A percentile compares a stretch with the other conserved stretches of the same genome.
These are phyloP conservation scores for Rheum nobile DNA, from an alignment of 148 eudicot species.

Conservation along the genomic window DNA sequence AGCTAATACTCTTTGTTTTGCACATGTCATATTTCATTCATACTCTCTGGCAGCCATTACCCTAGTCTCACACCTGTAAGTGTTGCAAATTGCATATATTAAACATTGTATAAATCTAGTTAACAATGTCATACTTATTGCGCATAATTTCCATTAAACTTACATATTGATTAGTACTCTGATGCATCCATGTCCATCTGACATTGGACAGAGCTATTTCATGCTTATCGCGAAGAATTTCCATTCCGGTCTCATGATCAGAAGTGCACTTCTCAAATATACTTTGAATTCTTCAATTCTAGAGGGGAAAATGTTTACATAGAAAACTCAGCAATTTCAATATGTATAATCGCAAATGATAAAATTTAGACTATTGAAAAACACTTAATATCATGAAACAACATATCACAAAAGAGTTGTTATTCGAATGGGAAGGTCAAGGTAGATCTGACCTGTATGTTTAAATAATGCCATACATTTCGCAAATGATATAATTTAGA, in stretches of 20 bases:
- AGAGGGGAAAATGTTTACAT: slow-evolving; percentile 6
- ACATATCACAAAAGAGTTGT: background rate
- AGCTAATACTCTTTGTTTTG: no score
- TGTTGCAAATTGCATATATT: no score
- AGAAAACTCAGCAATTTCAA: slow-evolving; percentile 4
- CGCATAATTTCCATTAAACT: no score
- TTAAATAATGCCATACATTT: slow-evolving; percentile 90
- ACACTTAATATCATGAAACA: background rate
- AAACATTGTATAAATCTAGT: no score
- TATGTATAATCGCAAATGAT: background rate
- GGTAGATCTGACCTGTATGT: slow-evolving; percentile 56
- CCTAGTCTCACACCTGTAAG: no score
- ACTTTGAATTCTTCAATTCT: slow-evolving; percentile 83
- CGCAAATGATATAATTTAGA: no score
- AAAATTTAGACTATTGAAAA: background rate
- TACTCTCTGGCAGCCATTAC: no score
- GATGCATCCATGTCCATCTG: slow-evolving; percentile 79
- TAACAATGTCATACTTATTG: no score
- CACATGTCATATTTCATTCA: no score
- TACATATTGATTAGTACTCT: slow-evolving; percentile 58
- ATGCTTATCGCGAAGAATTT: slow-evolving; percentile 56
- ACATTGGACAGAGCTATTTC: slow-evolving; percentile 63
- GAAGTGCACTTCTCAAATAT: slow-evolving; percentile 79
- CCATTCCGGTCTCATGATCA: slow-evolving; percentile 76
- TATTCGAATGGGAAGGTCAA: background rate